A percentile compares a stretch with the other conserved stretches of the same genome.
Evolutionary conservation across 2,329 filamentous ascomycete species (phyloP).

Genomic region (Periconia sp.): DNA sequence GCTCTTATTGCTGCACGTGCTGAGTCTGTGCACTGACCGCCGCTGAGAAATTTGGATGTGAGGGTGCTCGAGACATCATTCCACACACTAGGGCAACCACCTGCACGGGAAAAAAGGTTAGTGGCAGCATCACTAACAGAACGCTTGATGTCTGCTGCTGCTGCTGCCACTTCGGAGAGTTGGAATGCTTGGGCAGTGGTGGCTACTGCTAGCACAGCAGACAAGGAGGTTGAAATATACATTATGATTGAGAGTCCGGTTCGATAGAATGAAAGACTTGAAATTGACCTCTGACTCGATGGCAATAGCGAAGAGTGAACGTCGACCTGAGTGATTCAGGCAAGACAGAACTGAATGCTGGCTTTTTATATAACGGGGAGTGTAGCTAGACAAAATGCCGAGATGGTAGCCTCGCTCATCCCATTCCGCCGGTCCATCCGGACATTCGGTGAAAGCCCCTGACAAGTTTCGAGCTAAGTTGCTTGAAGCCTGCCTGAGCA

Average conservation of each 20-base stretch:
- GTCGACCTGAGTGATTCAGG: constrained; percentile 12
- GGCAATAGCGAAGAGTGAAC: constrained; percentile 14
- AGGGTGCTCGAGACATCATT: constrained; percentile 38
- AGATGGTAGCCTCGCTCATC: constrained; percentile 22
- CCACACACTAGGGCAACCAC: constrained; percentile 28
- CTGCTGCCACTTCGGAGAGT: constrained; percentile 24
- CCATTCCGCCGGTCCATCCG: constrained; percentile 10
- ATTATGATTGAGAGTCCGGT: constrained; percentile 30
- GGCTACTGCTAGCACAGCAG: constrained; percentile 30
- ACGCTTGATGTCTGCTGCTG: constrained; percentile 22
- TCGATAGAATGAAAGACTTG: constrained; percentile 13
- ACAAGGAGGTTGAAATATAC: constrained; percentile 38
- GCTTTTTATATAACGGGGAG: constrained; percentile 28
- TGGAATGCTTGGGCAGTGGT: constrained; percentile 32
- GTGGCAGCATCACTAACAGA: constrained; percentile 9
- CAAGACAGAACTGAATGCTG: constrained; percentile 4
- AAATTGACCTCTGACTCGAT: constrained; percentile 2
- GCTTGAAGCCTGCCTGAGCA: constrained; percentile 19
- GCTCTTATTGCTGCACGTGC: constrained; percentile 43
- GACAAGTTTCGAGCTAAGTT: constrained; percentile 15
- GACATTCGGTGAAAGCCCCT: constrained; percentile 2
- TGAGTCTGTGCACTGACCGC: constrained; percentile 44
- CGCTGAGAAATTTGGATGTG: constrained; percentile 37
- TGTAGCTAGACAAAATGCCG: constrained; percentile 7
- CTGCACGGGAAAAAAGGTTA: constrained; percentile 13